Evolutionary conservation across 495 filamentous ascomycete genomes (phyloP).

Genomic region (Penicillium odoratum): DNA sequence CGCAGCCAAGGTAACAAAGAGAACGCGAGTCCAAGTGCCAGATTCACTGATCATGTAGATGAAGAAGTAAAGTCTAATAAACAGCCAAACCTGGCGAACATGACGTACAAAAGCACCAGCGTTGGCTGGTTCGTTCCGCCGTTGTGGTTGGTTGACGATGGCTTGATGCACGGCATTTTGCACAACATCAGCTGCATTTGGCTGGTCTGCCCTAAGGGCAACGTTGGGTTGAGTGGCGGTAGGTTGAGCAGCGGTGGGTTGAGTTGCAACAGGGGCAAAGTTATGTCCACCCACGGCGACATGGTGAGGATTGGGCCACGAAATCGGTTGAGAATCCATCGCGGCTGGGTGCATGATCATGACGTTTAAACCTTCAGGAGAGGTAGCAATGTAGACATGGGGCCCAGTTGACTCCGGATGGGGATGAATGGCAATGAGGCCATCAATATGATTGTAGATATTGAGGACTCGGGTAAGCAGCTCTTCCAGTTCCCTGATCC

Average conservation of each 20-base stretch:
- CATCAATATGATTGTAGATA: neutral
- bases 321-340: too few relatives aligned
- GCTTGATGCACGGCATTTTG: constrained; percentile 34
- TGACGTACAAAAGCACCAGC: constrained; percentile 46
- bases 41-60: constrained; percentile 76
- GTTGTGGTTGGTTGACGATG: constrained; percentile 37
- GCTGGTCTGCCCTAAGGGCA: too few relatives aligned
- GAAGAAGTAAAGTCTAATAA: constrained; percentile 74
- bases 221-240: neutral
- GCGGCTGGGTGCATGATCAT: neutral
- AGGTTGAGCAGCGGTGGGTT: constrained; percentile 12
- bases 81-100: constrained; percentile 69
- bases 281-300: too few relatives aligned
- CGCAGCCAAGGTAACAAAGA: constrained; percentile 61
- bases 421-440: neutral
- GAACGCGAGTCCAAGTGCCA: constrained; percentile 68
- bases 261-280: too few relatives aligned
- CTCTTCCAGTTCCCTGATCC: neutral
- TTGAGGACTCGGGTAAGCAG: neutral
- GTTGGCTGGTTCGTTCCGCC: constrained; percentile 20
- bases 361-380: neutral
- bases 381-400: neutral
- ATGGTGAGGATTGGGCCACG: too few relatives aligned
- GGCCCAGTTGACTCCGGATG: neutral
- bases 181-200: too few relatives aligned